Conservation (phyloP, 2,329 filamentous ascomycete species). For the Didymella arachidicola region DNA sequence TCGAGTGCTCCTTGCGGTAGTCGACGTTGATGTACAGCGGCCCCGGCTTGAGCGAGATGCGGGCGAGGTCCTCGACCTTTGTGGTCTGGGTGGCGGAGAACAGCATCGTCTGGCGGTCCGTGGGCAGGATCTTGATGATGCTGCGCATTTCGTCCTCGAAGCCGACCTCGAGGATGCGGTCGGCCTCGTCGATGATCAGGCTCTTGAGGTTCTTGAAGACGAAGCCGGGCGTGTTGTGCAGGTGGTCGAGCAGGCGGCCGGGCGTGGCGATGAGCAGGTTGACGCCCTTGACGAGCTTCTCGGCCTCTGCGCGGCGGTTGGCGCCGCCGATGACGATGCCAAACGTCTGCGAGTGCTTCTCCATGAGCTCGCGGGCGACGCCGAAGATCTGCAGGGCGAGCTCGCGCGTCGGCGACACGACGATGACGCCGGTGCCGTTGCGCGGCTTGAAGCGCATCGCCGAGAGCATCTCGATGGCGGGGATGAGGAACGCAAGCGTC, state of each 20-base stretch:
- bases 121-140: conserved; percentile 90
- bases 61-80: conserved; percentile 94
- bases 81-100: conserved; percentile 99
- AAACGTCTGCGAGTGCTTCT: conserved; percentile 91
- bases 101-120: conserved; percentile 93
- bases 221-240: conserved; percentile 90
- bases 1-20: conserved; percentile 85
- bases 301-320: conserved; percentile 86
- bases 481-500: conserved; percentile 92
- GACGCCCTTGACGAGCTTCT: conserved; percentile 92
- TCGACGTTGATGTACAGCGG: conserved; percentile 98
- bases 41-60: conserved; percentile 89
- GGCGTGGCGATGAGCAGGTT: conserved; percentile 95
- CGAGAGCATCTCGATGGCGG: conserved; percentile 90
- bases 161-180: conserved; percentile 94
- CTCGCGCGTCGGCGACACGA: conserved; percentile 93
- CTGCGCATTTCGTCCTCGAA: conserved; percentile 99
- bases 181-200: conserved; percentile 94
- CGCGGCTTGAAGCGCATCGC: conserved; percentile 92
- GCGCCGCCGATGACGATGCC: conserved; percentile 97
- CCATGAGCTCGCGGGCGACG: conserved; percentile 91
- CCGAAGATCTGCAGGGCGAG: conserved; percentile 95
- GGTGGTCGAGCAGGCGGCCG: conserved; percentile 88
- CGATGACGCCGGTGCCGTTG: conserved; percentile 83
- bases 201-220: conserved; percentile 92